Evolutionary conservation across 2,329 filamentous ascomycete genomes (phyloP), one percentile per base, ranked within the genome.

Genomic region (Exophiala sp.): DNA sequence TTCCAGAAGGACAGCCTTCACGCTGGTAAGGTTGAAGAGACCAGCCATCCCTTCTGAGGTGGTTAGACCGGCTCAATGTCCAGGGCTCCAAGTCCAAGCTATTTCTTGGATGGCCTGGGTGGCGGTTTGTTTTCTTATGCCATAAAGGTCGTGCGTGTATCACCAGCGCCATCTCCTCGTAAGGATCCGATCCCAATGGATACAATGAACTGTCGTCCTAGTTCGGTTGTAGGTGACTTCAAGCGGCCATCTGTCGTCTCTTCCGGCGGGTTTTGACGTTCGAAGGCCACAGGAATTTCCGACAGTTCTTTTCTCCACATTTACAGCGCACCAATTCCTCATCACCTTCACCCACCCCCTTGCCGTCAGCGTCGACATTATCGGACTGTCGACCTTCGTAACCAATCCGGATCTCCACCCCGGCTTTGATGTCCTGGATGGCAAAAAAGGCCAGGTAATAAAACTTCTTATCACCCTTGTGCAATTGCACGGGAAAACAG

Each of bases 381-480:
- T 13, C 5, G 11, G n/a, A 6, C 13, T 18, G 23, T 53, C 18
- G 46, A 18, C 30, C 38, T 6, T 50, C 48, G 0, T 76, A 76
- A 39, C 75, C 71, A 21, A 76, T 75, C 0, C 71, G 73, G 0
- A 76, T 53, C 45, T 76, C 73, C 0, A 64, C 70, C 1, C 63
- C 63, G 0, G 68, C 63, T 0, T 64, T 62, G 13, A 76, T 73
- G 11, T 71, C 66, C 1, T 63, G 62, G 1, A 69, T 55, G 0
- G 73, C 68, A 32, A 75, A 76, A 50, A 75, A 74, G 0, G 72
- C 72, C 1, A 75, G 61, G 23, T 72, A 64, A 43, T 74, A 75
- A 1, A 75, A 60, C 0, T 64, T 61, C 0, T 63, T 50, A 27
- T 73, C 71, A 1, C 59, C 65, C 16, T 71, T 67, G 2, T 66